Evolutionary conservation across 768 basidiomycete species (phyloP), one percentile per base, ranked within the genome.

Genomic region (Lactarius vividus): DNA sequence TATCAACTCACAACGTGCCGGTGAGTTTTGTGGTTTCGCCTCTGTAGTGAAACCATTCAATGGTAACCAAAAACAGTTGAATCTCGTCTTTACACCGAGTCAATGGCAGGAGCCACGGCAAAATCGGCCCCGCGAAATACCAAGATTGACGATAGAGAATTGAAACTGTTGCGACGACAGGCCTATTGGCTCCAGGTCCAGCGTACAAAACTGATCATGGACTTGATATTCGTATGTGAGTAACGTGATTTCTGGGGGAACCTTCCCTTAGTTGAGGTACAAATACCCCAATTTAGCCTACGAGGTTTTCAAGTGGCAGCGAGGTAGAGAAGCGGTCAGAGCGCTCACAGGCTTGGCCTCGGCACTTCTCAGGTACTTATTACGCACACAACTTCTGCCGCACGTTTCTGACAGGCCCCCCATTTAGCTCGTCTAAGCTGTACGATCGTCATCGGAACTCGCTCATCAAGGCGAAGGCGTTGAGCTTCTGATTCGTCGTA

Each of bases 221-320:
- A 94, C 75, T 77, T 94, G 67, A 85, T 92, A 72, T 94, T 94
- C 77, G 92, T 93, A 73, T 92, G 92, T 94, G 73, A 76, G 84
- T 75, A 28, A 56, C 35, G 44, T 39, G 55, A 63, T 57, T 49
- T 58, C 40, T 63, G 40, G 53, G 67, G 63, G 74, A 65, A 23
- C 61, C 52, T 59, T 52, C 23, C 40, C 68, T 49, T 64, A 59
- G 56, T 55, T 61, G 29, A 46, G 55, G 15, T 54, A 26, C 16
- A 28, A 31, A 18, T 40, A 37, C 20, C 59, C 59, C 37, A 37
- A 35, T 44, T 59, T 71, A 94, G 92, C 89, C 7, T 94, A 89
- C 73, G 88, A 92, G 61, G 75, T 93, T n/a, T 92, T 93, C 79
- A 79, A 80, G 65, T 71, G 93, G 66, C 83, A 85, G 71, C 82